These are phyloP conservation scores for Alternaria arborescens DNA, from an alignment of 2,329 filamentous ascomycete genomes.

Conservation along the genomic window DNA sequence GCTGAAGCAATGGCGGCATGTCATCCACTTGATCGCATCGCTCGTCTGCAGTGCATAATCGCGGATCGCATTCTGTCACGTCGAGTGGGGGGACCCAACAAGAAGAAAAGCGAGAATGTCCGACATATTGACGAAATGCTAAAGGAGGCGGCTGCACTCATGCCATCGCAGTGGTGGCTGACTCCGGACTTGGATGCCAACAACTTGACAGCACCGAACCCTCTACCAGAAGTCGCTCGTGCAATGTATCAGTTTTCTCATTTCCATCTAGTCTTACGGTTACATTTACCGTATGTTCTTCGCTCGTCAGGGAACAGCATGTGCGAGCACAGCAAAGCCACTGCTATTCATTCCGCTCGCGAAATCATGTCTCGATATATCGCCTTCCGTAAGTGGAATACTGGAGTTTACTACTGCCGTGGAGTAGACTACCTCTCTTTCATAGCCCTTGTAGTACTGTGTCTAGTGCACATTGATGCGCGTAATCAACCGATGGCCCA, in stretches of 20 bases:
- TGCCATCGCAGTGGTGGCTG: background rate
- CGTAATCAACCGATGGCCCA: background rate
- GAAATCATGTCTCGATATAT: background rate
- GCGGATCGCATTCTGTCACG: slow-evolving; percentile 47
- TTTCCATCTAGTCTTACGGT: background rate
- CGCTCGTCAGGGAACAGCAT: background rate
- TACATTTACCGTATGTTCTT: background rate
- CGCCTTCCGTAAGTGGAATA: background rate
- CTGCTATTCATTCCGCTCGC: background rate
- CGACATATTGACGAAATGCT: background rate
- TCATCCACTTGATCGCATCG: slow-evolving; percentile 41
- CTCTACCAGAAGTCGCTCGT: background rate
- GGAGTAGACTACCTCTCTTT: background rate
- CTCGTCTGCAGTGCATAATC: slow-evolving; percentile 44
- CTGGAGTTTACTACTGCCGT: background rate
- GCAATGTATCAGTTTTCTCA: background rate
- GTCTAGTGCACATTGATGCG: background rate
- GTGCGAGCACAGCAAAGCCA: background rate
- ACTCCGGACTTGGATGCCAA: background rate
- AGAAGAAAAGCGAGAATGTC: background rate
- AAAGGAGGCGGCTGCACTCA: background rate
- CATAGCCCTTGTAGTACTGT: background rate
- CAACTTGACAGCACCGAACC: background rate
- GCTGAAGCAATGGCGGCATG: slow-evolving; percentile 20
- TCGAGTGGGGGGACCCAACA: too few relatives aligned